Conservation (phyloP, 306 rosid genomes). For the Betula pendula region DNA sequence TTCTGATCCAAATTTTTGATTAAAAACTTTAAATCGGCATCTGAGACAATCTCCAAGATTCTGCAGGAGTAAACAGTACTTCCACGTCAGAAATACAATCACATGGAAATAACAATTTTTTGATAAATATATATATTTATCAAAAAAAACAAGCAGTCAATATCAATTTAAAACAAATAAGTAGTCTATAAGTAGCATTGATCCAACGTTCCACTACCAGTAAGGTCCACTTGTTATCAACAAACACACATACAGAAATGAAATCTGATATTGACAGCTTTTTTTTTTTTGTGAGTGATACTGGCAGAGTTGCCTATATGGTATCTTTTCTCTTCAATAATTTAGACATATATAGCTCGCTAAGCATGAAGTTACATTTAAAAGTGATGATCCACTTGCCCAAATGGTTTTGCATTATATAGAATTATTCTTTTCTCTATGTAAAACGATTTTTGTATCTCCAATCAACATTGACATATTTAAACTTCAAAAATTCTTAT, state of each 20-base stretch:
- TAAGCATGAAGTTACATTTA: neutral
- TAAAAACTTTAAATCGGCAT: constrained; percentile 70
- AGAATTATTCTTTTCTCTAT: no score
- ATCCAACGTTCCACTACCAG: neutral
- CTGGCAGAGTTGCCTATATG: neutral
- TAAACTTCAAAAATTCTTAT: no score
- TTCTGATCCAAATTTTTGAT: constrained; percentile 62
- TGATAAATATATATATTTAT: no score
- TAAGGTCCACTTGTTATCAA: neutral
- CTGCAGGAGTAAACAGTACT: constrained; percentile 52
- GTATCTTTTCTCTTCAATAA: no score
- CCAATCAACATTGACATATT: no score
- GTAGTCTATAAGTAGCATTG: neutral
- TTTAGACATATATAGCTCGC: no score
- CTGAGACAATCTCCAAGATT: constrained; percentile 51
- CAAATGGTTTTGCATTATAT: no score
- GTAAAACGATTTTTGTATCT: no score
- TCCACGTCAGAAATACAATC: constrained; percentile 26
- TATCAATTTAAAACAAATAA: neutral
- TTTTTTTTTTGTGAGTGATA: no score
- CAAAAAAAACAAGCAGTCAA: neutral
- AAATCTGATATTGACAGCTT: neutral
- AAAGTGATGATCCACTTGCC: neutral
- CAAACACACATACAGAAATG: neutral
- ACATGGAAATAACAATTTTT: neutral